These are phyloP conservation scores for Rubroboletus pulcherrimus DNA, from an alignment of 768 basidiomycete species.

Conservation along the genomic window DNA sequence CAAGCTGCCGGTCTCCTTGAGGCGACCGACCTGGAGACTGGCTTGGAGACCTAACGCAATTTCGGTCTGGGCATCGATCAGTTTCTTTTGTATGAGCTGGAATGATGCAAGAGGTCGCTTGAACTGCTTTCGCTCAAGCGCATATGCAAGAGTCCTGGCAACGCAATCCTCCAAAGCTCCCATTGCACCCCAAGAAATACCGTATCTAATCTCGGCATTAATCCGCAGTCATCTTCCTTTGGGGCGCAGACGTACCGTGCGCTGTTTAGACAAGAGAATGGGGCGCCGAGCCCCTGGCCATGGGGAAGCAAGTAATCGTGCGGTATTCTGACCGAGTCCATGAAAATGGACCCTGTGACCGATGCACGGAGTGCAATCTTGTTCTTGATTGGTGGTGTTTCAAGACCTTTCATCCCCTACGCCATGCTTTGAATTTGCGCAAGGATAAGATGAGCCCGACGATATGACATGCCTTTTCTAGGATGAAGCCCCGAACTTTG, in stretches of 20 bases:
- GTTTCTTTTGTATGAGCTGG: conserved; percentile 97
- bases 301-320: conserved; percentile 75
- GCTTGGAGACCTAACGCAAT: conserved; percentile 73
- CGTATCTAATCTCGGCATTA: conserved; percentile 45
- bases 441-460: background rate
- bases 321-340: conserved; percentile 83
- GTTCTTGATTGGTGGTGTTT: conserved; percentile 86
- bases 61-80: conserved; percentile 90
- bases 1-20: conserved; percentile 72
- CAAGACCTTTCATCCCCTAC: conserved; percentile 80
- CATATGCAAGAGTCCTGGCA: conserved; percentile 70
- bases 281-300: conserved; percentile 71
- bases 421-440: background rate
- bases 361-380: conserved; percentile 89
- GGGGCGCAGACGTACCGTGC: conserved; percentile 48
- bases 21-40: conserved; percentile 74
- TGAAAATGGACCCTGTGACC: conserved; percentile 81
- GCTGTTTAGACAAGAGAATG: conserved; percentile 91
- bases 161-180: conserved; percentile 94
- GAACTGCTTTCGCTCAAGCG: conserved; percentile 89
- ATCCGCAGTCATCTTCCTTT: background rate
- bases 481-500: conserved; percentile 83
- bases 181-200: conserved; percentile 95
- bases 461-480: conserved; percentile 67
- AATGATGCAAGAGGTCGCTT: conserved; percentile 85